Base-by-base conservation (phyloP, 345 rosid species). In the Hibiscus mutabilis region DNA sequence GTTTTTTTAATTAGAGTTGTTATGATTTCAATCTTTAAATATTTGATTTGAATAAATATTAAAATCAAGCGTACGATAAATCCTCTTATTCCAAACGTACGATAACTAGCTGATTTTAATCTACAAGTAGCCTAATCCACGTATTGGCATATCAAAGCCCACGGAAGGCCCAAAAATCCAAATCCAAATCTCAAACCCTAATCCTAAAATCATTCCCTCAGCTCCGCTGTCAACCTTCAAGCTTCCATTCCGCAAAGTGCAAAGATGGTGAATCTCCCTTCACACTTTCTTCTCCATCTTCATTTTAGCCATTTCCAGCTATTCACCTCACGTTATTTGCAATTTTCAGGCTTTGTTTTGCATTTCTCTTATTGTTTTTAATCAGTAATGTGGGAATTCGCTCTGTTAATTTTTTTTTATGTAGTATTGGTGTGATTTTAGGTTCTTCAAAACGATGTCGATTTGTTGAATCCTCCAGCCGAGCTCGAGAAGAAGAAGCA, bases 401-500 rank as follows among this genome's bases (percentile, higher is more conserved):
- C 53, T 24, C 6, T 24, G 14, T 15, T 46, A 6, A 9, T 19
- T 25, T 0, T 37, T 18, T 11, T 63, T 24, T 9, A 2, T 42
- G 62, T 56, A 10, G 12, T 56, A 22, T 22, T 22, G 5, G 16
- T 19, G 68, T 40, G 68, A 19, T 2, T 21, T 64, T 2, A 83
- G 84, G 84, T 83, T 73, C 86, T 83, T 29, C 83, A 81, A 74
- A 85, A 85, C 70, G 88, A 85, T 14, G 63, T 85, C 60, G 88
- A 85, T 72, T 74, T 85, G 68, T 75, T 85, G 21, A 81, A 83
- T 11, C 86, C 88, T 18, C 86, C 85, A 0, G 83, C 82, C 4
- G 88, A 85, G 77, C 80, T 81, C 29, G 86, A 85, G 84, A 85
- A 83, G 81, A 81, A 57, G 57, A 85, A 85, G 72, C 88, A 85